Conservation (phyloP, 2,329 filamentous ascomycete species). For the Clonostachys rosea region DNA sequence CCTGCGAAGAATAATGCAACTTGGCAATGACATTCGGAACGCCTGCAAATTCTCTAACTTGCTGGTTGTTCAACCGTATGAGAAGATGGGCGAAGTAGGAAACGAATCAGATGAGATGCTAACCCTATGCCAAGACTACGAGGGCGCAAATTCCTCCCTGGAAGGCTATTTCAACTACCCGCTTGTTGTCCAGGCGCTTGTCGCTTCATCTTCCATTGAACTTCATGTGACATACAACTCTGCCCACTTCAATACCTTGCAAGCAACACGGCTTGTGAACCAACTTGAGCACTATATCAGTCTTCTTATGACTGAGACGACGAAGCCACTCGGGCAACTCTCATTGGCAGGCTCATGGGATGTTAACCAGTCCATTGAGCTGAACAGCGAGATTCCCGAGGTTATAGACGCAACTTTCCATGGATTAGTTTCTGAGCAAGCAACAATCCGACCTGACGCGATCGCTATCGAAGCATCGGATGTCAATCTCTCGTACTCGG, state of each 20-base stretch:
- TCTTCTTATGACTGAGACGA: neutral
- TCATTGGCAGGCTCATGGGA: neutral
- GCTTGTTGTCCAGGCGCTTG: constrained; percentile 1
- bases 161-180: constrained; percentile 5
- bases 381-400: neutral
- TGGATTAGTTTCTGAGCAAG: neutral
- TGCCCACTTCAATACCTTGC: neutral
- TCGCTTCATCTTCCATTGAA: neutral
- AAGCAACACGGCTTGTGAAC: neutral
- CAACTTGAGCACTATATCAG: neutral
- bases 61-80: constrained; percentile 7
- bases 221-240: constrained; percentile 4
- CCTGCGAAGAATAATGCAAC: constrained; percentile 9
- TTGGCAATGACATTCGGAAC: constrained; percentile 2
- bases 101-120: neutral
- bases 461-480: neutral
- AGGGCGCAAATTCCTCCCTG: neutral
- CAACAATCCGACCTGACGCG: neutral
- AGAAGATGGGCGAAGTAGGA: neutral
- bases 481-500: neutral
- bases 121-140: too few species aligned
- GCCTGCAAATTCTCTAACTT: constrained; percentile 9
- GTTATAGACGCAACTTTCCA: constrained; percentile 1
- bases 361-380: neutral
- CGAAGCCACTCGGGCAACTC: neutral